phyloP scores from a whole-genome alignment of 2,329 filamentous ascomycete genomes.

The Fusarium veterinarium region DNA sequence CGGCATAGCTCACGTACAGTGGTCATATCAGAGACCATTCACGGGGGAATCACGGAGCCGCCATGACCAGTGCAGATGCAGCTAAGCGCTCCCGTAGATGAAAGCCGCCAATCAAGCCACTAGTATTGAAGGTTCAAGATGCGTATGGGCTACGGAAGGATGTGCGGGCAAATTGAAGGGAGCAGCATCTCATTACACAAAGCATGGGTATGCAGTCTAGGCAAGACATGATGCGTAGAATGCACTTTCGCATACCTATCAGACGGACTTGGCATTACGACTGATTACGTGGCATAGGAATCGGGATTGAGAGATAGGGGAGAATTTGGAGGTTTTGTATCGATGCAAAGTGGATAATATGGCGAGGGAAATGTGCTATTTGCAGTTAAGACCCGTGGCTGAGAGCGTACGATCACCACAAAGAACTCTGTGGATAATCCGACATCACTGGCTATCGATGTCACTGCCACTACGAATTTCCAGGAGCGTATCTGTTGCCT shows the following conservation, averaged over 20 bases:
- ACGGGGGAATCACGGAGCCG: not conserved
- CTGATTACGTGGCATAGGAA: not conserved
- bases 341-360: not conserved
- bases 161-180: not conserved
- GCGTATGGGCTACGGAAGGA: no score
- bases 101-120: not conserved
- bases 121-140: not conserved
- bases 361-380: no score
- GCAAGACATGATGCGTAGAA: not conserved
- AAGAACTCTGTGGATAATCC: accelerated
- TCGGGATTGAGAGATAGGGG: not conserved
- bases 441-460: no score
- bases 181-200: not conserved
- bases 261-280: not conserved
- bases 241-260: not conserved
- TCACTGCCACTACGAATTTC: no score
- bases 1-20: not conserved
- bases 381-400: accelerated
- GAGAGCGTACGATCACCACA: accelerated
- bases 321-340: no score
- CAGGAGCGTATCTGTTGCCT: accelerated
- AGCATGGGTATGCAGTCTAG: not conserved
- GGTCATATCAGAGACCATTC: not conserved
- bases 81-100: not conserved
- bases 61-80: not conserved